Percentiles rank a stretch among this genome's conserved stretches.
phyloP scores from a whole-genome alignment of 2,329 filamentous ascomycete species.

The Apiospora saccharicola region DNA sequence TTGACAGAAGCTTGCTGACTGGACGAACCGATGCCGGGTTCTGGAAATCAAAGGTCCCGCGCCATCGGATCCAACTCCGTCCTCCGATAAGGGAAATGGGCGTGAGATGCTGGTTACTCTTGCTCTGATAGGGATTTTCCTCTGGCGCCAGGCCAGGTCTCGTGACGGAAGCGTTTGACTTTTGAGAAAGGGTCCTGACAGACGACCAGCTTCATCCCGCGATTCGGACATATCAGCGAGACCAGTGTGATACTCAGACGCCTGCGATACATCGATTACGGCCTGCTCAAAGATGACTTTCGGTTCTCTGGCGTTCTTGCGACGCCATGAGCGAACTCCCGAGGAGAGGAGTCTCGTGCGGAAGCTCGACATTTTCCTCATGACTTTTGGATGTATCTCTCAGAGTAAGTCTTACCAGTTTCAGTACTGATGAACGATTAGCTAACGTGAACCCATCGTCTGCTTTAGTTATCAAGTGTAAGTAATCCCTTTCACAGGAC shows the following conservation, averaged over 20 bases:
- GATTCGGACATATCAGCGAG: not conserved
- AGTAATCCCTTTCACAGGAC: not conserved
- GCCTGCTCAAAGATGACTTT: constrained; percentile 24
- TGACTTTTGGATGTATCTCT: constrained; percentile 46
- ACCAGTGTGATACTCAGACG: not conserved
- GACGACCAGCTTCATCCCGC: not conserved
- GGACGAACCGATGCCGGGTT: not conserved
- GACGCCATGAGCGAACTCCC: constrained; percentile 38
- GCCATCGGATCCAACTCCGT: constrained; percentile 9
- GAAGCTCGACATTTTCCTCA: constrained; percentile 44
- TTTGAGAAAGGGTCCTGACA: not conserved
- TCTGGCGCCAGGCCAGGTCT: not conserved
- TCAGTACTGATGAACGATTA: not conserved
- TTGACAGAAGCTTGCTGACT: constrained; percentile 13
- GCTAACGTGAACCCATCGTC: not conserved
- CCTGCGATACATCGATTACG: not conserved
- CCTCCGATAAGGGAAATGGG: constrained; percentile 6
- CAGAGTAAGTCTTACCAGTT: constrained; percentile 36
- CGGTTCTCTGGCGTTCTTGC: constrained; percentile 33
- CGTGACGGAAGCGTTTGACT: not conserved
- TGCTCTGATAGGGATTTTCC: constrained; percentile 14
- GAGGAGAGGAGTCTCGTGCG: constrained; percentile 43
- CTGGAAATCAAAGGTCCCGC: not conserved
- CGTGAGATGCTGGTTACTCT: not conserved
- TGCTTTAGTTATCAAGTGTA: constrained; percentile 37